phyloP scores from a whole-genome alignment of 2,329 filamentous ascomycete genomes.

The Xylariales sp. region DNA sequence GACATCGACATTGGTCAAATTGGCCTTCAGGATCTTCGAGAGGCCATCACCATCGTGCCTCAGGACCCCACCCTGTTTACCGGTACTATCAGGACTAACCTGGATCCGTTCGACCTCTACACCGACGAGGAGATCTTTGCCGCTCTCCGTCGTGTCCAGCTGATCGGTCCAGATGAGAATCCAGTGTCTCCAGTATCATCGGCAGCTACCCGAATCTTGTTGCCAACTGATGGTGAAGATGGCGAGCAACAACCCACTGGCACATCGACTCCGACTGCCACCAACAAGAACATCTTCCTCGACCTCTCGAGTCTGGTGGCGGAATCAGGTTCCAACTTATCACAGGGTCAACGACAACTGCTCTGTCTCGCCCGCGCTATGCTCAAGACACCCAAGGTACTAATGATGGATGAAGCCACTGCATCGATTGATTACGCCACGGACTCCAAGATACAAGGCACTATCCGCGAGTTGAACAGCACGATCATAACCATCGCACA shows the following conservation, averaged over 20 bases:
- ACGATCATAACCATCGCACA: constrained; percentile 98
- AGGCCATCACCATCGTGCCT: constrained; percentile 94
- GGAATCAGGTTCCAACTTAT: constrained; percentile 90
- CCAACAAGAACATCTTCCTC: constrained; percentile 93
- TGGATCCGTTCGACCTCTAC: constrained; percentile 87
- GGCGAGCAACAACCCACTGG: constrained; percentile 14
- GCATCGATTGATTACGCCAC: constrained; percentile 96
- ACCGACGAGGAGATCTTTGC: constrained; percentile 88
- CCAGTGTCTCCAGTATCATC: constrained; percentile 11
- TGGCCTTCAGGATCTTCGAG: constrained; percentile 86
- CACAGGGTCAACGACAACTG: constrained; percentile 92
- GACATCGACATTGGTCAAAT: constrained; percentile 86
- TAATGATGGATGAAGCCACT: constrained; percentile 99
- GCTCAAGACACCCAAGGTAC: constrained; percentile 82
- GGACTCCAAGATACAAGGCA: constrained; percentile 93
- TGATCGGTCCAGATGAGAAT: constrained; percentile 62
- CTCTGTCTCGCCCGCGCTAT: constrained; percentile 89
- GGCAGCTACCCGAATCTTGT: constrained; percentile 14
- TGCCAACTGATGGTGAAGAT: constrained; percentile 8
- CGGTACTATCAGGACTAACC: constrained; percentile 84
- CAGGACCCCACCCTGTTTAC: constrained; percentile 95
- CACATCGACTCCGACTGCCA: constrained; percentile 37
- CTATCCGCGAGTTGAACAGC: constrained; percentile 85
- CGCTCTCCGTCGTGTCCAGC: constrained; percentile 80
- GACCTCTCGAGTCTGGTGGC: constrained; percentile 79